Evolutionary conservation across 2,329 filamentous ascomycete genomes (phyloP).

Genomic region (Pestalotiopsis sp.): DNA sequence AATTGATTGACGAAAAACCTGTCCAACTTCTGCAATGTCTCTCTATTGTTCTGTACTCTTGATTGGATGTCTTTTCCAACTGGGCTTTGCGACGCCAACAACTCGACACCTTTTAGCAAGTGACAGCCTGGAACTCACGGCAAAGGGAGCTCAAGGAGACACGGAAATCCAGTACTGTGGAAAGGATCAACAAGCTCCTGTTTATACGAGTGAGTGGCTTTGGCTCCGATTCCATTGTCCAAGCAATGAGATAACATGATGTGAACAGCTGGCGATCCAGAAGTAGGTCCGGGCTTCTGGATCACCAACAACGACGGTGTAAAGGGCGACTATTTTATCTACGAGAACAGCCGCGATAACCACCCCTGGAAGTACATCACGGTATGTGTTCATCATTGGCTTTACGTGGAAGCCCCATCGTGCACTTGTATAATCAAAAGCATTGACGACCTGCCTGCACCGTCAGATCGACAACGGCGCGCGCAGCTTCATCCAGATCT

Average conservation of each 20-base stretch:
- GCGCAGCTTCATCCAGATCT: conserved; percentile 26
- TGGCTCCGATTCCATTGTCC: background rate
- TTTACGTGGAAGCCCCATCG: background rate
- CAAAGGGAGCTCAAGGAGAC: background rate
- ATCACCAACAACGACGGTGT: conserved; percentile 25
- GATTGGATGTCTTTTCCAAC: background rate
- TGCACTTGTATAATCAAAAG: background rate
- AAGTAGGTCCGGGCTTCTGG: conserved; percentile 23
- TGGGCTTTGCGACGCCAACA: background rate
- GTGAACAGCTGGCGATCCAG: conserved; percentile 14
- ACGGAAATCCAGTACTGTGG: background rate
- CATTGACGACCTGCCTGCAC: background rate
- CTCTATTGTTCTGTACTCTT: background rate
- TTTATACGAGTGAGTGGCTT: background rate
- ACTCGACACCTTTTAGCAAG: background rate
- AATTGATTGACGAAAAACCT: background rate
- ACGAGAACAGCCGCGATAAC: conserved; percentile 26
- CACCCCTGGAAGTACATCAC: conserved; percentile 28
- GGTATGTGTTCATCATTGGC: conserved; percentile 15
- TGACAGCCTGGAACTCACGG: background rate
- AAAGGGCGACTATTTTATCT: conserved; percentile 24
- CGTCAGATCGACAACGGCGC: conserved; percentile 20
- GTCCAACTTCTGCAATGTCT: background rate
- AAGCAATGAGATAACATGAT: background rate
- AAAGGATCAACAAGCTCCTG: background rate